Conservation (phyloP, 371 early-diverging fungal genomes). For the Choanephora cucurbitarum region DNA sequence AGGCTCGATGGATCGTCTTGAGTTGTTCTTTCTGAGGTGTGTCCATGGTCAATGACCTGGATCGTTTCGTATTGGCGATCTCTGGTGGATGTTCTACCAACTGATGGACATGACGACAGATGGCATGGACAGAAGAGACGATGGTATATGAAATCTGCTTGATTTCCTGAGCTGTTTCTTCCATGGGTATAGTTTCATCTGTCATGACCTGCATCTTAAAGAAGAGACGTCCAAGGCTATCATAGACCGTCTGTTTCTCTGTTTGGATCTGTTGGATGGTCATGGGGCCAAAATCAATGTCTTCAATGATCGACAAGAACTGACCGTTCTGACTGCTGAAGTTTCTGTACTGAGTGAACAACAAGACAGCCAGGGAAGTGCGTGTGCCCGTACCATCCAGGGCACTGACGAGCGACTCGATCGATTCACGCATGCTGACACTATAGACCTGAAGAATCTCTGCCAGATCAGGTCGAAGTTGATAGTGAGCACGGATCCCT, state of each 20-base stretch:
- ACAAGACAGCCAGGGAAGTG: slow-evolving; percentile 54
- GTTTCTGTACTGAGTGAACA: slow-evolving; percentile 54
- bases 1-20: background rate
- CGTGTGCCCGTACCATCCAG: slow-evolving; percentile 25
- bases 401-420: slow-evolving; percentile 32
- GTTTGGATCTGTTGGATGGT: slow-evolving; percentile 17
- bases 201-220: slow-evolving; percentile 66
- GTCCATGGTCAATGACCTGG: background rate
- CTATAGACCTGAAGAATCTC: slow-evolving; percentile 42
- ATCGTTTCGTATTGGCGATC: background rate
- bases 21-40: background rate
- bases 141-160: slow-evolving; percentile 23
- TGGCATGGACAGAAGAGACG: slow-evolving; percentile 24
- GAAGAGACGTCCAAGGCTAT: slow-evolving; percentile 67
- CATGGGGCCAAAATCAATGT: slow-evolving; percentile 36
- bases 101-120: slow-evolving; percentile 27
- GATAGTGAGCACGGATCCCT: slow-evolving; percentile 20
- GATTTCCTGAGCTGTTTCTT: slow-evolving; percentile 19
- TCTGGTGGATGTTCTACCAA: too few relatives aligned
- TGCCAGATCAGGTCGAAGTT: slow-evolving; percentile 30
- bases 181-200: slow-evolving; percentile 35
- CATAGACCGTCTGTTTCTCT: slow-evolving; percentile 56
- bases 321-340: slow-evolving; percentile 48
- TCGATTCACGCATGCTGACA: slow-evolving; percentile 38
- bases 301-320: slow-evolving; percentile 44